Conservation (phyloP, 306 rosid species). For the Morella rubra region DNA sequence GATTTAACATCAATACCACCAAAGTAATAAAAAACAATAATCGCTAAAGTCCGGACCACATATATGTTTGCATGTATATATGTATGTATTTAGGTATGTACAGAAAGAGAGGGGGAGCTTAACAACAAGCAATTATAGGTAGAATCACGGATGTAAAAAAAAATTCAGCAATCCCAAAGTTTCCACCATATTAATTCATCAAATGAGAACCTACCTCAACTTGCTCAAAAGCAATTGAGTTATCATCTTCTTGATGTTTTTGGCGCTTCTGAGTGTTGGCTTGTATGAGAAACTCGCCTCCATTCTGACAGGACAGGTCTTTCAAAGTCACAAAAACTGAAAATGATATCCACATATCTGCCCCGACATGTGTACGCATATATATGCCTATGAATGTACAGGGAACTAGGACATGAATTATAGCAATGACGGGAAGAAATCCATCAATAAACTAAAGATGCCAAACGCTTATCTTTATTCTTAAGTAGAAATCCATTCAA, state of each 20-base stretch:
- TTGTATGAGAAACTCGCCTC: conserved; percentile 77
- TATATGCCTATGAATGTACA: background rate
- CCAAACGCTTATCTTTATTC: background rate
- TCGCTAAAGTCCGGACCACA: background rate
- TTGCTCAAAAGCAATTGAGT: conserved; percentile 49
- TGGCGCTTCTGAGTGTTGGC: conserved; percentile 85
- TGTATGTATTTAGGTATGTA: no score
- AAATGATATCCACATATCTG: background rate
- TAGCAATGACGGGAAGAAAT: background rate
- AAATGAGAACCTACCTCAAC: conserved; percentile 63
- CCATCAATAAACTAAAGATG: background rate
- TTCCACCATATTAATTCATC: conserved; percentile 14
- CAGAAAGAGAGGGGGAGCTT: background rate
- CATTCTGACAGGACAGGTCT: conserved; percentile 38
- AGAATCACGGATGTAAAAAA: conserved; percentile 3
- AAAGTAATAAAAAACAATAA: background rate
- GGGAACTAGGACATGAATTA: background rate
- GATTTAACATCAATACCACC: background rate
- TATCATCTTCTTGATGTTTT: conserved; percentile 55
- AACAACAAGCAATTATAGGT: conserved; percentile 1
- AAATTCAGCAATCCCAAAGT: conserved; percentile 12
- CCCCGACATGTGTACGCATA: no score
- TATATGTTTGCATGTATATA: background rate
- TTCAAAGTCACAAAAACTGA: background rate
- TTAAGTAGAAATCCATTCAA: background rate